phyloP scores from a whole-genome alignment of 2,329 filamentous ascomycete species.

The Seiridium cupressi region DNA sequence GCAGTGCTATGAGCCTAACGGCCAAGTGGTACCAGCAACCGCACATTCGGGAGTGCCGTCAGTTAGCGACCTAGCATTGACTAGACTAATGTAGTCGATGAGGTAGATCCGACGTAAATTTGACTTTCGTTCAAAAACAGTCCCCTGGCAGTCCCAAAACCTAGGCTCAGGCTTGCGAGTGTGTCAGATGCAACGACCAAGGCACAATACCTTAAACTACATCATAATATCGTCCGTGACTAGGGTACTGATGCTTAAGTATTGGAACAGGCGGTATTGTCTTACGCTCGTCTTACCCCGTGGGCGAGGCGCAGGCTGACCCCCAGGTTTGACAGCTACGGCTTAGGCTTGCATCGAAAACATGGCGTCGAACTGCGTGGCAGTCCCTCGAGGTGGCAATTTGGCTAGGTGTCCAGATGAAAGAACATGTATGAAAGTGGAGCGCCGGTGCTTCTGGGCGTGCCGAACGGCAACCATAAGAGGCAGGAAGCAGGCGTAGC shows the following conservation, averaged over 20 bases:
- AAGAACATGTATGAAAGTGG: background rate
- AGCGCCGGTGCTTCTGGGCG: background rate
- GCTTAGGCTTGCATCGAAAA: no score
- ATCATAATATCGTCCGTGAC: slow-evolving; percentile 5
- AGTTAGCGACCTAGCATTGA: no score
- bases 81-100: no score
- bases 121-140: no score
- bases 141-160: no score
- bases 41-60: no score
- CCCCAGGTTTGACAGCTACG: background rate
- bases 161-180: no score
- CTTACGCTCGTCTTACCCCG: background rate
- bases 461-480: background rate
- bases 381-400: no score
- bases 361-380: background rate
- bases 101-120: no score
- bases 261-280: background rate
- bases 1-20: no score
- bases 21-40: no score
- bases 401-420: background rate
- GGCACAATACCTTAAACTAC: background rate
- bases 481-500: background rate
- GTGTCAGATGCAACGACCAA: background rate
- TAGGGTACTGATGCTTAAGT: no score
- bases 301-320: background rate